phyloP scores from a whole-genome alignment of 495 filamentous ascomycete genomes.

The Pseudomonodictys pantanalensis region DNA sequence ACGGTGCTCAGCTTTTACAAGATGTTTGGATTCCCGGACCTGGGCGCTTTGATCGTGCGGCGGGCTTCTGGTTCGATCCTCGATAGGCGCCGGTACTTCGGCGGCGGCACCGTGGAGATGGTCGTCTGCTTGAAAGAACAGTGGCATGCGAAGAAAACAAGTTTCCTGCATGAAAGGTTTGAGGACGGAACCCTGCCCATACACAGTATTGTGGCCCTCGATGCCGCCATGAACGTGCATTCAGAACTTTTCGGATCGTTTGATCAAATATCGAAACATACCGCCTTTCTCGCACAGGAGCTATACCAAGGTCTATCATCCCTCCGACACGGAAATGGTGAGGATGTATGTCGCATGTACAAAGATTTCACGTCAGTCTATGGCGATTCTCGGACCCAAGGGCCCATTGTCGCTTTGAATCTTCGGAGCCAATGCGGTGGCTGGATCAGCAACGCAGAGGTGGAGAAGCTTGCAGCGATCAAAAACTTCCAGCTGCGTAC shows the following conservation, averaged over 20 bases:
- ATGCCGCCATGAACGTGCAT: slow-evolving; percentile 69
- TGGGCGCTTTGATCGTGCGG: slow-evolving; percentile 82
- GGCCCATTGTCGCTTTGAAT: slow-evolving; percentile 84
- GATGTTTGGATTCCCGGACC: slow-evolving; percentile 92
- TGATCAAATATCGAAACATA: slow-evolving; percentile 69
- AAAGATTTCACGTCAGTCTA: slow-evolving; percentile 45
- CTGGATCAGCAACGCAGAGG: slow-evolving; percentile 77
- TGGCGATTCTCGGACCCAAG: slow-evolving; percentile 52
- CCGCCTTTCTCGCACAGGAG: slow-evolving; percentile 58
- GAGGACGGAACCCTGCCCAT: slow-evolving; percentile 90
- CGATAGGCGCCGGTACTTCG: slow-evolving; percentile 71
- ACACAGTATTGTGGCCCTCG: slow-evolving; percentile 81
- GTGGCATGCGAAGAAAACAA: slow-evolving; percentile 72
- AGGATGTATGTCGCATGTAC: slow-evolving; percentile 65
- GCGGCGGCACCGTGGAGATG: slow-evolving; percentile 93
- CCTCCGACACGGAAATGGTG: slow-evolving; percentile 66
- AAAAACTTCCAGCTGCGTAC: slow-evolving; percentile 79
- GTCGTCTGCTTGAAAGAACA: slow-evolving; percentile 58
- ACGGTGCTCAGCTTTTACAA: slow-evolving; percentile 91
- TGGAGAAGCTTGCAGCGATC: slow-evolving; percentile 77
- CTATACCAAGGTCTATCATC: slow-evolving; percentile 58
- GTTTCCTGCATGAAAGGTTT: slow-evolving; percentile 71
- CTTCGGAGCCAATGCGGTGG: slow-evolving; percentile 60
- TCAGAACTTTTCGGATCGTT: slow-evolving; percentile 67
- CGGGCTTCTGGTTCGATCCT: slow-evolving; percentile 65